phyloP scores from a whole-genome alignment of 805 yeast genomes.

The Lipomyces lipofer region DNA sequence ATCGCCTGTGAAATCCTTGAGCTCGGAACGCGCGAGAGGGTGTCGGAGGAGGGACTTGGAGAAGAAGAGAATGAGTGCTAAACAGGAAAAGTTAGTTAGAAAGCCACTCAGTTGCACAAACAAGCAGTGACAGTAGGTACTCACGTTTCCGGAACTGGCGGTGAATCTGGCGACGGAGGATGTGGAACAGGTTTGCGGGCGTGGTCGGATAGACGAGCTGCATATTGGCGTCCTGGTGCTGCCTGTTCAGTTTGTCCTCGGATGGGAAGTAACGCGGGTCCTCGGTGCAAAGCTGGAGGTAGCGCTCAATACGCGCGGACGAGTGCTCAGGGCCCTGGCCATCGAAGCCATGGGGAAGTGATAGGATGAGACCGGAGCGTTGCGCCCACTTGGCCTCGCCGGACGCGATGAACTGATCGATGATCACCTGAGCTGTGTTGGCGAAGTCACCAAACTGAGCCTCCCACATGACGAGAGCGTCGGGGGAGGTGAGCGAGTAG shows the following conservation, averaged over 20 bases:
- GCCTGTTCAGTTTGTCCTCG: conserved; percentile 84
- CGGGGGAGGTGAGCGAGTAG: conserved; percentile 96
- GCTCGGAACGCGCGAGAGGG: conserved; percentile 88
- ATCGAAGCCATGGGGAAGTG: conserved; percentile 98
- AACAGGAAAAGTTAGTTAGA: conserved; percentile 45
- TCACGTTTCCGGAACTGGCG: conserved; percentile 82
- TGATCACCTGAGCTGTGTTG: conserved; percentile 96
- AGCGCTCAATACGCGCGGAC: conserved; percentile 95
- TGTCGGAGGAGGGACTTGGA: conserved; percentile 94
- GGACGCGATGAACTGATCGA: conserved; percentile 94
- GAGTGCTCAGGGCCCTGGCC: conserved; percentile 99
- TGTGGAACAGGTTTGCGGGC: conserved; percentile 94
- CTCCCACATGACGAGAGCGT: conserved; percentile 97
- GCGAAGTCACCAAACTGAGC: conserved; percentile 99
- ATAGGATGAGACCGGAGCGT: conserved; percentile 92
- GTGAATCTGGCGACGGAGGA: conserved; percentile 98
- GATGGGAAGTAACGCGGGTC: conserved; percentile 94
- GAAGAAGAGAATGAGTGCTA: conserved; percentile 74
- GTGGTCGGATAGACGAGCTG: conserved; percentile 98
- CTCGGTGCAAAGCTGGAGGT: conserved; percentile 91
- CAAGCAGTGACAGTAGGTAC: not conserved
- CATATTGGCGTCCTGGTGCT: conserved; percentile 98
- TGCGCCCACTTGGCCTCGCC: conserved; percentile 99
- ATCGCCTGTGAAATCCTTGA: conserved; percentile 85
- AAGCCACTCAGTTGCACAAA: not conserved